Evolutionary conservation across 345 rosid genomes (phyloP).

Genomic region (Iberis pinnata): DNA sequence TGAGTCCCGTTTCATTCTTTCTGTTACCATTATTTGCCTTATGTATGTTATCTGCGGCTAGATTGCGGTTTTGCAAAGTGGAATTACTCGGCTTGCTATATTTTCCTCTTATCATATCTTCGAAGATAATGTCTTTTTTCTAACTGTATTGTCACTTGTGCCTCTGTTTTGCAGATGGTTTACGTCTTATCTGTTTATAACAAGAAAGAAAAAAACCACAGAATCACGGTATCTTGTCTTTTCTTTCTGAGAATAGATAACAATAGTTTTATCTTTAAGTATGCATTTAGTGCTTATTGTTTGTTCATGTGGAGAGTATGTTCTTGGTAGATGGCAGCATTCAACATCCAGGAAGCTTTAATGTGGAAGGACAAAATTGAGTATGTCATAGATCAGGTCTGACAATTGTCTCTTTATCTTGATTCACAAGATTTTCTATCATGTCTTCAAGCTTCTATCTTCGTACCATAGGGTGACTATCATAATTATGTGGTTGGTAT

Average conservation of each 20-base stretch:
- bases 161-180: conserved; percentile 66
- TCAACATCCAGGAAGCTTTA: conserved; percentile 92
- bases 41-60: conserved; percentile 5
- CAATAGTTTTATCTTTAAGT: neutral
- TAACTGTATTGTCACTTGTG: conserved; percentile 1
- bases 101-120: conserved; percentile 1
- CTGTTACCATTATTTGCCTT: neutral
- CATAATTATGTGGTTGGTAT: neutral
- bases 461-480: neutral
- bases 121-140: no score
- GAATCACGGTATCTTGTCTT: conserved; percentile 61
- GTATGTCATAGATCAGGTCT: conserved; percentile 88
- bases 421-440: neutral
- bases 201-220: conserved; percentile 87
- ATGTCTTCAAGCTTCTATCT: conserved; percentile 3
- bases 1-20: conserved; percentile 34
- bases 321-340: conserved; percentile 92
- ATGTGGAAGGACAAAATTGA: conserved; percentile 93
- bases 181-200: conserved; percentile 84
- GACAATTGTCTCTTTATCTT: conserved; percentile 4
- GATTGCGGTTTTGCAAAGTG: neutral
- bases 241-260: conserved; percentile 7
- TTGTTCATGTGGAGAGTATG: conserved; percentile 27
- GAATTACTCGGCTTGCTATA: neutral
- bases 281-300: conserved; percentile 18